phyloP scores from a whole-genome alignment of 2,329 filamentous ascomycete species.

The Daldinia sp. region DNA sequence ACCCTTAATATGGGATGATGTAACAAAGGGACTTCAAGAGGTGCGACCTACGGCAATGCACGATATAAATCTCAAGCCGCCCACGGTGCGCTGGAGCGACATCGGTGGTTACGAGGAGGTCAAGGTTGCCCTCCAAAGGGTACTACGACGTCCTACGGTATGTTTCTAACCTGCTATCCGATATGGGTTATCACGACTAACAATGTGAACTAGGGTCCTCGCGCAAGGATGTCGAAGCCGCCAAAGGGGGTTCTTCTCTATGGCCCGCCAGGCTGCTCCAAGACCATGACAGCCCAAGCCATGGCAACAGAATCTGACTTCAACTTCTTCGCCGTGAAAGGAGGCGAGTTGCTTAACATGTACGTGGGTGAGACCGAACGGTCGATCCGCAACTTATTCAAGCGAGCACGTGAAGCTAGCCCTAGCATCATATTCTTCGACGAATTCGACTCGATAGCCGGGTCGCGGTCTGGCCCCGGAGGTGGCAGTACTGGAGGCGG shows the following conservation, averaged over 20 bases:
- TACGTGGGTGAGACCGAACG: conserved; percentile 96
- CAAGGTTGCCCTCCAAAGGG: conserved; percentile 67
- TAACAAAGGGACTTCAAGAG: conserved; percentile 70
- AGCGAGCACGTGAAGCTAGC: conserved; percentile 82
- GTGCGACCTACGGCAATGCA: conserved; percentile 87
- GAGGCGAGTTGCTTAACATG: conserved; percentile 92
- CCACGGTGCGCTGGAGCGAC: conserved; percentile 84
- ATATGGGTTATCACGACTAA: conserved; percentile 21
- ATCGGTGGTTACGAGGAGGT: conserved; percentile 85
- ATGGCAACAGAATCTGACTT: conserved; percentile 89
- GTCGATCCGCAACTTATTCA: conserved; percentile 83
- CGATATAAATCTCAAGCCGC: conserved; percentile 87
- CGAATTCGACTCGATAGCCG: conserved; percentile 89
- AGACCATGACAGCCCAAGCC: conserved; percentile 90
- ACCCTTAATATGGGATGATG: conserved; percentile 56
- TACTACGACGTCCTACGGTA: conserved; percentile 52
- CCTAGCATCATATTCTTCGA: conserved; percentile 98
- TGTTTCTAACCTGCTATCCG: neutral
- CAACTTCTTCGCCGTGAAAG: conserved; percentile 95
- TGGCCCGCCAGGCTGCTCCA: conserved; percentile 92
- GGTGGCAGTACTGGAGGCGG: conserved; percentile 60
- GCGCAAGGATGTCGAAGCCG: conserved; percentile 58
- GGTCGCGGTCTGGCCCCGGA: conserved; percentile 56
- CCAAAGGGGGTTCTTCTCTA: conserved; percentile 89
- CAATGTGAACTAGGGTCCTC: conserved; percentile 45